A percentile compares a stretch with the other conserved stretches of the same genome.
Conservation (phyloP, 2,329 filamentous ascomycete genomes). For the Capronia americana region DNA sequence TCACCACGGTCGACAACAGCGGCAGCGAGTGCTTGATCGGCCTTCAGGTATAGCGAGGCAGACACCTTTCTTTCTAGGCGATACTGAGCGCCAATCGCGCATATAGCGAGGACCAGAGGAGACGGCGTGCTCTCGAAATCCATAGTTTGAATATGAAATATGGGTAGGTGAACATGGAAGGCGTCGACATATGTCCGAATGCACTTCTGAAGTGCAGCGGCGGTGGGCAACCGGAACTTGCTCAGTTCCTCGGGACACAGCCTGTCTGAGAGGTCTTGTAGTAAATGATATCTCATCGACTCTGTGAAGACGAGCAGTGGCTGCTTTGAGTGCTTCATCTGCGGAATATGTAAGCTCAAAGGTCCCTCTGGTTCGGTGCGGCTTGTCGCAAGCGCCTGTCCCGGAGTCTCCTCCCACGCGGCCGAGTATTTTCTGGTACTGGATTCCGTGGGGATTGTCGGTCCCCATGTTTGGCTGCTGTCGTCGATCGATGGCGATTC, state of each 20-base stretch:
- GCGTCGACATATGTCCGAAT: constrained; percentile 44
- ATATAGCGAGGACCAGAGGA: constrained; percentile 46
- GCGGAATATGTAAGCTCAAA: constrained; percentile 8
- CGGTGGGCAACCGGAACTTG: constrained; percentile 26
- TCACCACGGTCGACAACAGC: constrained; percentile 8
- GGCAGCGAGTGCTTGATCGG: constrained; percentile 26
- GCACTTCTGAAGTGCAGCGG: constrained; percentile 41
- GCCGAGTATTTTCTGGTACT: background rate
- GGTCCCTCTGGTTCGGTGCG: constrained; percentile 10
- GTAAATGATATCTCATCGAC: constrained; percentile 30
- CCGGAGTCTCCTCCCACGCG: constrained; percentile 6
- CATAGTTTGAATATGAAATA: constrained; percentile 46
- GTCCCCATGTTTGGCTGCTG: constrained; percentile 8
- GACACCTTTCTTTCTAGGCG: constrained; percentile 44
- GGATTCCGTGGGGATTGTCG: background rate
- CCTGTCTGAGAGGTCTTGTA: constrained; percentile 29
- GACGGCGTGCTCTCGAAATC: constrained; percentile 41
- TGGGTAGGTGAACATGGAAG: constrained; percentile 46
- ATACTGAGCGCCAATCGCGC: constrained; percentile 47
- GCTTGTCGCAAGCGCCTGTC: background rate
- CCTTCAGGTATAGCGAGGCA: constrained; percentile 32
- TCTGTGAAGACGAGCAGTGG: constrained; percentile 30
- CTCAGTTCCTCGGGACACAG: constrained; percentile 20
- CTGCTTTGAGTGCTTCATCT: constrained; percentile 14
- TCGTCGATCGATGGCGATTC: constrained; percentile 14